phyloP scores from a whole-genome alignment of 305 asterid genomes.

The Ilex paraguariensis region DNA sequence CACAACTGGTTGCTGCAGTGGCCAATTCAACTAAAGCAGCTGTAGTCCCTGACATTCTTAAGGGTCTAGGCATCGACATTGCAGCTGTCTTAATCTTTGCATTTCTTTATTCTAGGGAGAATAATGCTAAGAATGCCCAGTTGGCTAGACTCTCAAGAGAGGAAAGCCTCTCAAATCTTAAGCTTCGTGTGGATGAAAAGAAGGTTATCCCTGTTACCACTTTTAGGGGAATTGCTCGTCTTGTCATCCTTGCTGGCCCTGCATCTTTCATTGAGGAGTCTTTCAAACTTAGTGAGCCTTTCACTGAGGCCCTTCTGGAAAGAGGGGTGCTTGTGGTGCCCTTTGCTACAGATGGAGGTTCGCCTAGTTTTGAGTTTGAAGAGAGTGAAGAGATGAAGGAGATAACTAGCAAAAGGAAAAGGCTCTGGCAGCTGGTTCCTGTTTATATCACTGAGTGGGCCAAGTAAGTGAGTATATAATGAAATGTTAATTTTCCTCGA shows the following conservation, averaged over 20 bases:
- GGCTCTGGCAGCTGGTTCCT: slow-evolving; percentile 88
- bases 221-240: slow-evolving; percentile 90
- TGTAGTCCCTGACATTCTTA: slow-evolving; percentile 49
- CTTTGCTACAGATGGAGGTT: slow-evolving; percentile 56
- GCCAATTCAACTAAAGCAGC: slow-evolving; percentile 71
- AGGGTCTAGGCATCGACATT: slow-evolving; percentile 74
- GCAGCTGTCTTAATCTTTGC: slow-evolving; percentile 71
- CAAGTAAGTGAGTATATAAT: slow-evolving; percentile 43
- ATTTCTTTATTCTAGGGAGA: slow-evolving; percentile 79
- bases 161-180: slow-evolving; percentile 74
- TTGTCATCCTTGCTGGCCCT: slow-evolving; percentile 82
- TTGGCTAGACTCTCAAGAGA: slow-evolving; percentile 76
- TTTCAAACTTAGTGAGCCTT: slow-evolving; percentile 63
- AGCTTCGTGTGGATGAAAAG: slow-evolving; percentile 76
- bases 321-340: slow-evolving; percentile 89
- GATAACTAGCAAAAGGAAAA: slow-evolving; percentile 48
- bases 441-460: slow-evolving; percentile 59
- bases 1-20: slow-evolving; percentile 64
- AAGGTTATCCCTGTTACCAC: slow-evolving; percentile 56
- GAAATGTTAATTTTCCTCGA: neutral
- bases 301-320: slow-evolving; percentile 61
- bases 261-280: slow-evolving; percentile 63
- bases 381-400: slow-evolving; percentile 55
- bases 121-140: slow-evolving; percentile 66
- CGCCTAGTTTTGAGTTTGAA: slow-evolving; percentile 51